Evolutionary conservation across 2,329 filamentous ascomycete species (phyloP).

Genomic region (Aspergillus quadrilineatus): DNA sequence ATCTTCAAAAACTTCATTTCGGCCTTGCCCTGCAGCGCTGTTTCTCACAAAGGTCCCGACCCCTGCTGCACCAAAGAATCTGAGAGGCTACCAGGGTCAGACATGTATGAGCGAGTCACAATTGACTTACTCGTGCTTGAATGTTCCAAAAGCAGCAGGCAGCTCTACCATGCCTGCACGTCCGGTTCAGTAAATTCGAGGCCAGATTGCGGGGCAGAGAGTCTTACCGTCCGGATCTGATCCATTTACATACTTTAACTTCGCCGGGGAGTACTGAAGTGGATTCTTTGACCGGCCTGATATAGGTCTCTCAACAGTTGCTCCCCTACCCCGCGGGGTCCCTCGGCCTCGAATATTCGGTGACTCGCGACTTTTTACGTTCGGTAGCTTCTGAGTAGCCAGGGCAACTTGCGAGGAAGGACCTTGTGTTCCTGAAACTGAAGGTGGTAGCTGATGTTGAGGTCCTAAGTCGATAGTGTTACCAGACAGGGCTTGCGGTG

Average conservation of each 20-base stretch:
- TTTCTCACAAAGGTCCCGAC: constrained; percentile 4
- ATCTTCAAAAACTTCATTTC: constrained; percentile 27
- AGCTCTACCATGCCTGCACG: constrained; percentile 18
- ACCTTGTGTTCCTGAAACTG: neutral
- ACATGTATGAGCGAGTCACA: neutral
- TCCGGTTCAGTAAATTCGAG: neutral
- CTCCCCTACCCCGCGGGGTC: constrained; percentile 3
- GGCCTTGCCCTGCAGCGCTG: constrained; percentile 5
- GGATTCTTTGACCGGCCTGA: constrained; percentile 13
- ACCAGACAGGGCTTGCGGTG: neutral
- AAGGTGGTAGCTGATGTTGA: neutral
- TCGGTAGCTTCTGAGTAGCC: neutral
- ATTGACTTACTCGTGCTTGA: constrained; percentile 26
- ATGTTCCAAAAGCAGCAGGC: constrained; percentile 20
- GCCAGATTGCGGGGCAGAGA: neutral
- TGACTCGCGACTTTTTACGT: neutral
- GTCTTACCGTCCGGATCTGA: constrained; percentile 20
- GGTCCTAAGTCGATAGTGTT: neutral
- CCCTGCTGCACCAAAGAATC: constrained; percentile 23
- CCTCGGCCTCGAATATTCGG: constrained; percentile 8
- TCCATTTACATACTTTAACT: constrained; percentile 27
- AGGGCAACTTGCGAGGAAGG: neutral
- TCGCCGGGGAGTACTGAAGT: constrained; percentile 26
- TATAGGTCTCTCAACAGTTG: neutral
- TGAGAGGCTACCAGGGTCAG: neutral